Evolutionary conservation across 2,329 filamentous ascomycete species (phyloP), one percentile per base, ranked within the genome.

Genomic region (Botrytis paeoniae): DNA sequence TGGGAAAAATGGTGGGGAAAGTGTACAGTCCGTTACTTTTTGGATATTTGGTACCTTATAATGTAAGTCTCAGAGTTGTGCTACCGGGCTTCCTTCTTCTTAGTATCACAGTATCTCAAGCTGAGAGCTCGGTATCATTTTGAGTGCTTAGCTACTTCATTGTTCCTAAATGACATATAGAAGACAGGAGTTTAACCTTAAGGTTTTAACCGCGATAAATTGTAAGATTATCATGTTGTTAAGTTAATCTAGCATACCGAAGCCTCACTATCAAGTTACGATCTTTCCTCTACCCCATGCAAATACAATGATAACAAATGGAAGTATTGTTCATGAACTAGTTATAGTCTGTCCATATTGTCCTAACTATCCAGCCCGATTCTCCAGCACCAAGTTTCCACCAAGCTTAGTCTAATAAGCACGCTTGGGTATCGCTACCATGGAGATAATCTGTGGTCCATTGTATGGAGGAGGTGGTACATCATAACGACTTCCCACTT

Each of bases 391-490:
- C 7, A 32, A 20, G 5, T 29, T 32, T 29, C 65, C 48, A 29
- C 32, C 48, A 25, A 57, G 37, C 65, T 22, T 39, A 41, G 16
- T 41, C 48, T 69, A 69, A 57, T 69, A 69, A 57, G 65, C 65
- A 41, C 65, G 65, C 29, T 69, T 69, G 10, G 65, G 65, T 7
- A 69, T 29, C 9, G 65, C 65, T 18, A 69, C 65, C 65, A 69
- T 69, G 18, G 65, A 69, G 1, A 69, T 69, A 2, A 69, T 69
- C 65, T 41, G 35, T 7, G 65, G 48, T 2, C 65, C 65, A 6
- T 25, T 69, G 20, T 69, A 69, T 1, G 48, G 48, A 14, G 65
- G 65, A 41, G 65, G 65, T 12, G 65, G 65, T 25, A 57, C 37
- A 57, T 69, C 65, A 43, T 69, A 69, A 22, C 37, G 37, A 69